Conservation (phyloP, 1,139 yeast species). For the Debaryomyces psychrophilus region DNA sequence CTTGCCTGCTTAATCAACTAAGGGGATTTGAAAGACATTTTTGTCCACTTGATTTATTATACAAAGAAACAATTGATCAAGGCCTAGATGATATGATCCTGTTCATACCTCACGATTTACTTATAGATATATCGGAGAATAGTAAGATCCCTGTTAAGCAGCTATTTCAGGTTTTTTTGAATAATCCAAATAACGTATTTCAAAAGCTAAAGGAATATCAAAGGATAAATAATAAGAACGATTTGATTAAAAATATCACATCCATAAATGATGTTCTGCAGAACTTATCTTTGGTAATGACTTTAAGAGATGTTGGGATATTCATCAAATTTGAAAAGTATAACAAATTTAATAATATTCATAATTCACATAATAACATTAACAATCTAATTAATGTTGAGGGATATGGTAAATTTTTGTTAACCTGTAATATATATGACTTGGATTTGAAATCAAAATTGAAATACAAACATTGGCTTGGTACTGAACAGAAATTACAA, state of each 20-base stretch:
- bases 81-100: slow-evolving; percentile 41
- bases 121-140: slow-evolving; percentile 21
- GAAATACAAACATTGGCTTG: slow-evolving; percentile 48
- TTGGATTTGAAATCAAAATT: slow-evolving; percentile 46
- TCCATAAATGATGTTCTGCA: slow-evolving; percentile 47
- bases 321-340: slow-evolving; percentile 47
- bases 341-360: slow-evolving; percentile 32
- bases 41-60: slow-evolving; percentile 48
- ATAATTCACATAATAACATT: slow-evolving; percentile 39
- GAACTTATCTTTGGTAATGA: slow-evolving; percentile 52
- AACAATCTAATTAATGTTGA: slow-evolving; percentile 34
- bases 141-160: slow-evolving; percentile 34
- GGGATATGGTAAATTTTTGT: slow-evolving; percentile 31
- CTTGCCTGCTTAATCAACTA: slow-evolving; percentile 46
- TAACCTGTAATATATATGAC: slow-evolving; percentile 47
- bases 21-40: slow-evolving; percentile 41
- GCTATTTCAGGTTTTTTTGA: slow-evolving; percentile 32
- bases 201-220: slow-evolving; percentile 43
- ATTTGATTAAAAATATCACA: slow-evolving; percentile 37
- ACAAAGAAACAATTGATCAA: slow-evolving; percentile 33
- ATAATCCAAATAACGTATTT: slow-evolving; percentile 39
- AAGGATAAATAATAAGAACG: slow-evolving; percentile 37
- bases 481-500: slow-evolving; percentile 38
- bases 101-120: slow-evolving; percentile 28
- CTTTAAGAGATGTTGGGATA: slow-evolving; percentile 58